Evolutionary conservation across 306 rosid species (phyloP).

Genomic region (Cajanus cajan): DNA sequence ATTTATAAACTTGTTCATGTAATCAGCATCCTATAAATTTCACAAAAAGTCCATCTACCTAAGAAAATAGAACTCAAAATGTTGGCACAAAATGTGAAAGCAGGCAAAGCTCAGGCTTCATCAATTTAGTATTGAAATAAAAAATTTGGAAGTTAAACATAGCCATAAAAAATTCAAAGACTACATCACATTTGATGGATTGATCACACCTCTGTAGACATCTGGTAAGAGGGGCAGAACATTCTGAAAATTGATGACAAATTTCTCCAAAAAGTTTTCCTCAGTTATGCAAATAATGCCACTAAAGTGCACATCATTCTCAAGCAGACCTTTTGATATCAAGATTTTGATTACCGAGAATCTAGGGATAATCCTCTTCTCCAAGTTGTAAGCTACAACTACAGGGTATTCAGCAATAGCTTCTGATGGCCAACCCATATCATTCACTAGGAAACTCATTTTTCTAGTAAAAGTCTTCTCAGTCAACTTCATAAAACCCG

Average conservation of each 20-base stretch:
- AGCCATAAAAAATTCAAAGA: background rate
- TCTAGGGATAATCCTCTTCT: conserved; percentile 32
- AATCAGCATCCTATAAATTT: background rate
- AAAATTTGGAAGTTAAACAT: background rate
- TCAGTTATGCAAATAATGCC: background rate
- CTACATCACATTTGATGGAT: background rate
- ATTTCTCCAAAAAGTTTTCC: background rate
- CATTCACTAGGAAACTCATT: conserved; percentile 29
- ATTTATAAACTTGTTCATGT: background rate
- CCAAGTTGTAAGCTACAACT: conserved; percentile 14
- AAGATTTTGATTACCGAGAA: background rate
- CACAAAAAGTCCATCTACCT: background rate
- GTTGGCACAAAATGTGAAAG: background rate
- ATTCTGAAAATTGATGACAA: background rate
- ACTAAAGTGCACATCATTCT: background rate
- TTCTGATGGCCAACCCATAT: background rate
- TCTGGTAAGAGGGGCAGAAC: background rate
- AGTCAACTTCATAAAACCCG: background rate
- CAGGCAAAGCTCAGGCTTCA: background rate
- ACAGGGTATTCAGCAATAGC: background rate
- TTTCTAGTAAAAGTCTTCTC: background rate
- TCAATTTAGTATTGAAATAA: background rate
- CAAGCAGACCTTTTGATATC: background rate
- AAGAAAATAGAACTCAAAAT: background rate
- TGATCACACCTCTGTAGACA: background rate